Base-by-base conservation (phyloP, 108 stramenopile species). In the Aurantiochytrium sp. region DNA sequence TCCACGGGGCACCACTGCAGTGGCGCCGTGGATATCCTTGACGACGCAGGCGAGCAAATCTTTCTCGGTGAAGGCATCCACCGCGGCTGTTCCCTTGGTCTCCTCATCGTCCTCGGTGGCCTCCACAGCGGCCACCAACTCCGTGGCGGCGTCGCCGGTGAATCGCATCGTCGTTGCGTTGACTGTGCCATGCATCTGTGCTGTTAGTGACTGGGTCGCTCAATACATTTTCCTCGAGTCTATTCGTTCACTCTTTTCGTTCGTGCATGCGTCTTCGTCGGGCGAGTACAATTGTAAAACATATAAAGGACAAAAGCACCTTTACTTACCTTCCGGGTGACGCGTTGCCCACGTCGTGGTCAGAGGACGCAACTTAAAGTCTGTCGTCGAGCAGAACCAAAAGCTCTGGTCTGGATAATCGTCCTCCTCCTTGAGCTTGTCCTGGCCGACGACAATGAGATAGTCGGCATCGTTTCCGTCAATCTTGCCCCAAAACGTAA, bases 1-100 rank as follows among this genome's bases (percentile, higher is more conserved):
- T 35, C 92, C 92, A 14, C 89, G 76, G 5, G 92, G 92, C 49
- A 83, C 76, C 45, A 83, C 76, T 21, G 76, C 76, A 6, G 76
- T 83, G 1, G 45, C 51, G 51, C 28, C 2, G 76, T 83, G 76
- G 51, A 83, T 53, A 12, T 83, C 51, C 76, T 53, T 47, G n/a
- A 83, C 76, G 6, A 83, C 76, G 51, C 45, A 53, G 6, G 49
- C 76, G 12, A 83, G n/a, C 10, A 83, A 45, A 83, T 83, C 49
- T 35, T 53, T 53, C 76, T 83, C 76, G 4, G 28, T 23, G 49
- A 83, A 83, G 49, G 76, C 76, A 8, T 21, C 23, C 49, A 16
- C 49, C 6, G 43, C 76, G 18, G 51, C 49, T 18, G 12, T 5
- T 12, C 76, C 76, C 51, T 83, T 45, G n/a, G 16, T 23, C 64